phyloP scores from a whole-genome alignment of 768 basidiomycete genomes.

The Heimioporus sp. region DNA sequence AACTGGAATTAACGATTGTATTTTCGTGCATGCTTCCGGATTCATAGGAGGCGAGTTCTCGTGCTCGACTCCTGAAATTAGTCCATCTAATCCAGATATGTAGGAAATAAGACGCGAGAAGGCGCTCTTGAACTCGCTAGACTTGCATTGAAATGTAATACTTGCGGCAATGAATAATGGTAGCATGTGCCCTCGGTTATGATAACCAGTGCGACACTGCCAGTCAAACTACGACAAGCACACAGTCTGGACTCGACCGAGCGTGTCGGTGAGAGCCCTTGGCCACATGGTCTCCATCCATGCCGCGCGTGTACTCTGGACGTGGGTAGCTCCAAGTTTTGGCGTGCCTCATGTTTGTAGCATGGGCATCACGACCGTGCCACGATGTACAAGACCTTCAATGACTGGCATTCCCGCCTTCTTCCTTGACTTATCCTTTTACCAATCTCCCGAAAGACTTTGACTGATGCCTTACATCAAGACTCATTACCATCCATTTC shows the following conservation, averaged over 20 bases:
- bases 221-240: conserved; percentile 10
- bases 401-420: conserved; percentile 12
- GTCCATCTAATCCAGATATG: conserved; percentile 10
- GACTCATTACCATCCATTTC: conserved; percentile 58
- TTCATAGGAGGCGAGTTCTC: conserved; percentile 83
- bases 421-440: conserved; percentile 11
- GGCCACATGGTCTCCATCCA: conserved; percentile 4
- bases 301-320: neutral
- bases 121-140: conserved; percentile 82
- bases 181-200: conserved; percentile 12
- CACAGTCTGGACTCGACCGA: conserved; percentile 4
- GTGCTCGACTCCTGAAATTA: neutral
- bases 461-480: conserved; percentile 42
- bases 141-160: conserved; percentile 50
- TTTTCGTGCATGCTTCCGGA: conserved; percentile 94
- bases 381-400: conserved; percentile 22
- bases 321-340: neutral
- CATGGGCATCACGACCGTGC: conserved; percentile 28
- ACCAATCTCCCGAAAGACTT: conserved; percentile 7
- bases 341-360: conserved; percentile 31
- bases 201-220: conserved; percentile 6
- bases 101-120: conserved; percentile 87
- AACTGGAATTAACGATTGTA: conserved; percentile 75
- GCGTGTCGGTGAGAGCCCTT: conserved; percentile 6
- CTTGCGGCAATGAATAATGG: conserved; percentile 15